A percentile compares a stretch with the other conserved stretches of the same genome.
These are phyloP conservation scores for Citrus medica DNA, from an alignment of 345 rosid species.

Conservation along the genomic window DNA sequence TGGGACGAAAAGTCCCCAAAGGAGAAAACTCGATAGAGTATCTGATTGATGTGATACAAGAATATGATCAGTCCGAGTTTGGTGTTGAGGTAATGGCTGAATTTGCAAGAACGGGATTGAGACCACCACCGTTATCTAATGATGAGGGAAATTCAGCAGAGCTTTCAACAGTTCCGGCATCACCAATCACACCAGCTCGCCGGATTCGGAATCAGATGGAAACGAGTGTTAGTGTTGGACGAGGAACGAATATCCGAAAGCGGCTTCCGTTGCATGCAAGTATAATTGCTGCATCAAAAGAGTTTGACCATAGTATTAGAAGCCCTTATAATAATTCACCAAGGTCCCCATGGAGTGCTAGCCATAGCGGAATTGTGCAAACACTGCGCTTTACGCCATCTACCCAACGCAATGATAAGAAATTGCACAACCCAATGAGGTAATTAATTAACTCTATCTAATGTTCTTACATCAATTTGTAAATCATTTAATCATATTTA, in stretches of 20 bases:
- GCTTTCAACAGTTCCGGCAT: conserved; percentile 23
- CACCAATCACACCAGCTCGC: conserved; percentile 23
- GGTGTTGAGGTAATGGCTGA: conserved; percentile 55
- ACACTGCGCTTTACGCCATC: conserved; percentile 47
- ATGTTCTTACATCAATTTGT: too few relatives aligned
- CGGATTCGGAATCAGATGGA: conserved; percentile 6
- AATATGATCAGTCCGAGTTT: conserved; percentile 48
- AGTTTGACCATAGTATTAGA: conserved; percentile 48
- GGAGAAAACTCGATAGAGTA: conserved; percentile 60
- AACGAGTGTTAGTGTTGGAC: neutral
- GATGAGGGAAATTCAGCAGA: conserved; percentile 29
- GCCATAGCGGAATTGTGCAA: conserved; percentile 38
- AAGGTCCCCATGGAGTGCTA: conserved; percentile 50
- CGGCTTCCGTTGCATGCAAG: conserved; percentile 27
- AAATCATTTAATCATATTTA: too few relatives aligned
- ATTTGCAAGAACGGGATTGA: conserved; percentile 49
- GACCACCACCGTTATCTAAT: conserved; percentile 39
- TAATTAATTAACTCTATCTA: conserved; percentile 8
- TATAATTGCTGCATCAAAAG: conserved; percentile 10
- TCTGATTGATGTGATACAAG: conserved; percentile 59
- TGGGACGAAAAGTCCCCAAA: conserved; percentile 54
- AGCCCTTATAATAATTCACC: conserved; percentile 42
- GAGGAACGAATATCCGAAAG: conserved; percentile 10
- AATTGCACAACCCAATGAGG: conserved; percentile 40
- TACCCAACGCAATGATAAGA: conserved; percentile 25